A percentile compares a stretch with the other conserved stretches of the same genome.
phyloP scores from a whole-genome alignment of 768 basidiomycete species.

The Auricularia auricula-judae region DNA sequence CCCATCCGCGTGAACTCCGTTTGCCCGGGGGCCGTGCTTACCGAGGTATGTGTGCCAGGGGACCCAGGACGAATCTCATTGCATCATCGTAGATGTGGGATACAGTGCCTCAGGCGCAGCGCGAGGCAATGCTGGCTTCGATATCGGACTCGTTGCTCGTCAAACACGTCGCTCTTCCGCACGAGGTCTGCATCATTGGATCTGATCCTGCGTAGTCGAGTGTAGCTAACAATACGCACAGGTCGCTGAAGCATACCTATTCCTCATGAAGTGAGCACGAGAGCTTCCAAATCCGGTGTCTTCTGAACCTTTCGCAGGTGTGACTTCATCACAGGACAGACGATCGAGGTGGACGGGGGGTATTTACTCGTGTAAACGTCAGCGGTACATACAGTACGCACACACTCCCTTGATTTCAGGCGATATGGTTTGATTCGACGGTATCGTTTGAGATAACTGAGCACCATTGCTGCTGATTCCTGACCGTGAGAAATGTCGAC shows the following conservation, averaged over 20 bases:
- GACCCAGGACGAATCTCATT: neutral
- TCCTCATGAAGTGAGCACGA: constrained; percentile 7
- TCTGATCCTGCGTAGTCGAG: neutral
- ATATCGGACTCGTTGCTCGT: neutral
- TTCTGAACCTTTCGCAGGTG: neutral
- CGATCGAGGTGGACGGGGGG: constrained; percentile 5
- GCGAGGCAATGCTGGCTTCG: neutral
- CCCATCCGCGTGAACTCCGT: constrained; percentile 9
- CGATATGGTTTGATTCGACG: no score
- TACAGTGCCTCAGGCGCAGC: neutral
- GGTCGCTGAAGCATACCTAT: constrained; percentile 6
- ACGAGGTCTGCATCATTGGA: neutral
- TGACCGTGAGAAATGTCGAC: no score
- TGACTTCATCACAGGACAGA: constrained; percentile 7
- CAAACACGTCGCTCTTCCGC: constrained; percentile 4
- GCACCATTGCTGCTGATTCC: no score
- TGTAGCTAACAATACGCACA: no score
- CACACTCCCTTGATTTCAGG: no score
- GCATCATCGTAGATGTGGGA: constrained; percentile 2
- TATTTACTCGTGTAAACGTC: constrained; percentile 1
- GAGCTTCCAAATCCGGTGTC: neutral
- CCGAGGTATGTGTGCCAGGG: constrained; percentile 1
- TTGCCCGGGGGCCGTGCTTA: constrained; percentile 2
- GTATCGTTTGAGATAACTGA: no score
- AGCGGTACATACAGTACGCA: no score